phyloP scores from a whole-genome alignment of 352 stramenopile species.

The Globisporangium okanoganense region DNA sequence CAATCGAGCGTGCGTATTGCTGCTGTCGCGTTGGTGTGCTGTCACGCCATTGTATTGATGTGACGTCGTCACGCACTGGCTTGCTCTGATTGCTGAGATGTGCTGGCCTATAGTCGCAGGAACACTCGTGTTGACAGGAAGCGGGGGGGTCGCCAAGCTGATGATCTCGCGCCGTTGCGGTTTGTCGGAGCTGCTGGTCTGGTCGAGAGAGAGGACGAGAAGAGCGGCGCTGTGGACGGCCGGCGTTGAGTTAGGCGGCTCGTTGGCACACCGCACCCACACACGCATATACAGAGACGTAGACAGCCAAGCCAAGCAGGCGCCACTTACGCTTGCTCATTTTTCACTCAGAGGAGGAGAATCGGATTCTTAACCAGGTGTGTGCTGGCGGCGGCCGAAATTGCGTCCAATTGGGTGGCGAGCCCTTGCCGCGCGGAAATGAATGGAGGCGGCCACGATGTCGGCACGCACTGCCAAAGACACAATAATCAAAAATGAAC shows the following conservation, averaged over 20 bases:
- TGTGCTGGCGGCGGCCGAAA: slow-evolving; percentile 9
- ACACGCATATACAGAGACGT: slow-evolving; percentile 6
- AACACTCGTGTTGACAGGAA: background rate
- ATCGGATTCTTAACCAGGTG: slow-evolving; percentile 40
- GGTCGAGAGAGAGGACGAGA: background rate
- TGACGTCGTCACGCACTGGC: background rate
- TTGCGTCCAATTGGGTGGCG: slow-evolving; percentile 14
- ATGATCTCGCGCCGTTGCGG: too few relatives aligned
- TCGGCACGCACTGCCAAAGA: slow-evolving; percentile 5
- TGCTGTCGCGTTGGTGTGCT: background rate
- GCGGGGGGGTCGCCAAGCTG: background rate
- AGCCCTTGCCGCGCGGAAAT: slow-evolving; percentile 12
- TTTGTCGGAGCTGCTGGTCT: background rate
- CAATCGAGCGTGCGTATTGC: background rate
- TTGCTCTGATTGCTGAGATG: background rate
- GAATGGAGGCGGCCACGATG: slow-evolving; percentile 20
- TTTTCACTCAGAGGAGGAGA: slow-evolving; percentile 74
- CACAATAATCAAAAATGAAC: slow-evolving; percentile 5
- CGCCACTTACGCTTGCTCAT: slow-evolving; percentile 81
- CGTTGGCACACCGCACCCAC: background rate
- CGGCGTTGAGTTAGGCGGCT: background rate
- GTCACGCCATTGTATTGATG: background rate
- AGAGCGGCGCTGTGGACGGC: background rate
- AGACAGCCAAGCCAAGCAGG: slow-evolving; percentile 4
- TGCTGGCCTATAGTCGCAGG: background rate